Conservation (phyloP, 805 yeast genomes). For the Ogataea methanolica region DNA sequence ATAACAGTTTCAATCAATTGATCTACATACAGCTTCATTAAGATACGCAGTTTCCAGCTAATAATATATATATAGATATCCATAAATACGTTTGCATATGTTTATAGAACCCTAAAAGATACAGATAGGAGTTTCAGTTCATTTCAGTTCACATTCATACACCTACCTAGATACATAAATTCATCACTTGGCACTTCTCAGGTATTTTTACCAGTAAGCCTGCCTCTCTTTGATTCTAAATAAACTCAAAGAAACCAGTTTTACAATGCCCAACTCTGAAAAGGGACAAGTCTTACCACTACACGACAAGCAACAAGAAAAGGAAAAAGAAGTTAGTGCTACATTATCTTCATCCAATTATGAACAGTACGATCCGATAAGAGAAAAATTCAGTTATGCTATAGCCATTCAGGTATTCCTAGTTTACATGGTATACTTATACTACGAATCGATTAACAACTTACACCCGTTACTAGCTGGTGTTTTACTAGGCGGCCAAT, state of each 20-base stretch:
- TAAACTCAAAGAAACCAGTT: not conserved
- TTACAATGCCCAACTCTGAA: not conserved
- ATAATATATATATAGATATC: no score
- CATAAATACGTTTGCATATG: no score
- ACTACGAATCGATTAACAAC: slow-evolving; percentile 22
- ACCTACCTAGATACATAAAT: no score
- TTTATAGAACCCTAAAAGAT: no score
- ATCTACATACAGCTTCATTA: no score
- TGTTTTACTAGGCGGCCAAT: slow-evolving; percentile 23
- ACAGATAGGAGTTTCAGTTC: no score
- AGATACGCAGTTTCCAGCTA: no score
- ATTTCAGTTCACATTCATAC: no score
- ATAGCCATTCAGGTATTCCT: slow-evolving; percentile 21
- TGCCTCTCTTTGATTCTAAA: no score
- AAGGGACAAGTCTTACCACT: slow-evolving; percentile 9
- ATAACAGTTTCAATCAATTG: no score
- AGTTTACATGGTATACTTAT: slow-evolving; percentile 19
- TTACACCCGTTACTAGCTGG: slow-evolving; percentile 24
- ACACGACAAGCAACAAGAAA: slow-evolving; percentile 12
- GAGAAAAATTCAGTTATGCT: slow-evolving; percentile 22
- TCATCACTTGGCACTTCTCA: no score
- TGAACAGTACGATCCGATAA: slow-evolving; percentile 14
- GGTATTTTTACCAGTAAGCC: no score
- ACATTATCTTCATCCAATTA: slow-evolving; percentile 3
- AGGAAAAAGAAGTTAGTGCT: slow-evolving; percentile 3